Conservation (phyloP, 83 land plant genomes). For the Picea abies region DNA sequence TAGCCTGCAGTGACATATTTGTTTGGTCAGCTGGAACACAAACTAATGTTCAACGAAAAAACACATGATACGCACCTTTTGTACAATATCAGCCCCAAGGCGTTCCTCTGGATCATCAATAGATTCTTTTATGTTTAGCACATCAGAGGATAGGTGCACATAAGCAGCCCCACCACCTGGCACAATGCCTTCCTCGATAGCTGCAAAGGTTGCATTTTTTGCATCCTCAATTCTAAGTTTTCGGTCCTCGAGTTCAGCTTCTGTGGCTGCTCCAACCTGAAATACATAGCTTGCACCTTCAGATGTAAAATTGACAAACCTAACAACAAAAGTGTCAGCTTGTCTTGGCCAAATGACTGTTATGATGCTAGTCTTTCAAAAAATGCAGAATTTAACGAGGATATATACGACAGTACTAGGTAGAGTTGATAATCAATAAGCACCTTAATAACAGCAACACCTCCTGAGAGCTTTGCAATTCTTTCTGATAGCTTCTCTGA, state of each 20-base stretch:
- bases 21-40: neutral
- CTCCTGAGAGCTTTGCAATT: conserved; percentile 93
- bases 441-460: conserved; percentile 95
- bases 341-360: neutral
- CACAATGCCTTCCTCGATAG: conserved; percentile 89
- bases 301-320: neutral
- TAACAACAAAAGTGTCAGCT: neutral
- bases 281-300: conserved; percentile 2
- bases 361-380: neutral
- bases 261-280: conserved; percentile 96
- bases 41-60: neutral
- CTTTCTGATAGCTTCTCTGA: conserved; percentile 77
- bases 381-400: neutral
- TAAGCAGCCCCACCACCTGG: conserved; percentile 96
- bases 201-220: conserved; percentile 92
- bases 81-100: conserved; percentile 90
- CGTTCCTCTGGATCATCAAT: conserved; percentile 79
- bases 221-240: conserved; percentile 96
- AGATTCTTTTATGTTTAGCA: conserved; percentile 60
- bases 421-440: neutral
- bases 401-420: neutral
- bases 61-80: conserved; percentile 48
- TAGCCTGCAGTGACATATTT: neutral
- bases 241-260: conserved; percentile 89
- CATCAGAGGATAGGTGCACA: conserved; percentile 71